Conservation (phyloP, 23 red algal genomes). For the Gracilaria caudata region DNA sequence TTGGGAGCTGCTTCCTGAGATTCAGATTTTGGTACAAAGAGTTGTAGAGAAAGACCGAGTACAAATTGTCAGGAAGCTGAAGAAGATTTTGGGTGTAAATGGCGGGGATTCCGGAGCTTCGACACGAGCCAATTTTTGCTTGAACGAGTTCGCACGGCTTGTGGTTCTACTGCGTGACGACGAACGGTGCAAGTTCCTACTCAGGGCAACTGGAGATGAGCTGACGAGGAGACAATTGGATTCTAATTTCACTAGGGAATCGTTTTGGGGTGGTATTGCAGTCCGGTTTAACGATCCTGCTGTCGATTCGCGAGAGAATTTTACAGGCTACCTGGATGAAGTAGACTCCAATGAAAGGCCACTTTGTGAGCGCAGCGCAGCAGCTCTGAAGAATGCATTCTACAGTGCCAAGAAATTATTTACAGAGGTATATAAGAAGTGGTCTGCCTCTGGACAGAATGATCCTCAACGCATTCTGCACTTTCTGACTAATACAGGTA, state of each 20-base stretch:
- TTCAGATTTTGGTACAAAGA: not conserved
- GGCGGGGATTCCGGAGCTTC: not conserved
- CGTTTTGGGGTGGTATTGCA: not conserved
- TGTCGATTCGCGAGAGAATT: not conserved
- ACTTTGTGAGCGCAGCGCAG: not conserved
- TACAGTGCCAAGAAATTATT: not conserved
- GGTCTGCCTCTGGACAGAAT: constrained; percentile 17
- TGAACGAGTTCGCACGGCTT: constrained; percentile 10
- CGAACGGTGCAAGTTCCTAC: not conserved
- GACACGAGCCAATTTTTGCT: not conserved
- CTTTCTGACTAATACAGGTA: not conserved
- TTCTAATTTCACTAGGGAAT: not conserved
- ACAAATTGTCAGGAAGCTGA: not conserved
- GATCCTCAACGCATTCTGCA: not conserved
- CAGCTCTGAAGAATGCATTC: not conserved
- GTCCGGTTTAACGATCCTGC: not conserved
- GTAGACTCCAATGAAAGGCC: not conserved
- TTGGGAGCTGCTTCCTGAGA: not conserved
- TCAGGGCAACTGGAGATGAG: not conserved
- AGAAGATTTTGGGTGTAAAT: not conserved
- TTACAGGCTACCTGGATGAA: not conserved
- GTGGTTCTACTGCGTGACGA: constrained; percentile 1
- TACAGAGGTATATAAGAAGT: not conserved
- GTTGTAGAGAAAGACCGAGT: not conserved
- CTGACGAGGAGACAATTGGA: not conserved